phyloP scores from a whole-genome alignment of 768 basidiomycete genomes.

The Podaxis rugospora region DNA sequence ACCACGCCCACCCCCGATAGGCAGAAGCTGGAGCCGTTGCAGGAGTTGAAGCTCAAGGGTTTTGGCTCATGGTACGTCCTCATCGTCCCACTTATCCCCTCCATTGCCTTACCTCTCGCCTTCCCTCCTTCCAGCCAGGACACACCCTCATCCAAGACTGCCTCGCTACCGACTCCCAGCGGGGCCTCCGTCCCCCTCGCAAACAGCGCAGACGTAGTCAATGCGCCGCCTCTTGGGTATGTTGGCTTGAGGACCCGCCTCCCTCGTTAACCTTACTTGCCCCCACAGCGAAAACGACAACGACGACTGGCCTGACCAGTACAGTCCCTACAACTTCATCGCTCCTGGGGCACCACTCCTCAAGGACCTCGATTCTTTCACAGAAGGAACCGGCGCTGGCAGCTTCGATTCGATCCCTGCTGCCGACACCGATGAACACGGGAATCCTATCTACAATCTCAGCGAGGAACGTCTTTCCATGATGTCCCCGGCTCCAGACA shows the following conservation, averaged over 20 bases:
- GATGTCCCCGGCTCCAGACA: slow-evolving; percentile 23
- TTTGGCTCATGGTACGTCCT: slow-evolving; percentile 12
- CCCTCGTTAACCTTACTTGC: slow-evolving; percentile 6
- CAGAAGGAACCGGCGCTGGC: slow-evolving; percentile 50
- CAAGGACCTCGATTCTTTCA: slow-evolving; percentile 57
- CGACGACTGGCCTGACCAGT: slow-evolving; percentile 12
- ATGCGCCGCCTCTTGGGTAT: slow-evolving; percentile 13
- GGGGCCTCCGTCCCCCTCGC: slow-evolving; percentile 13
- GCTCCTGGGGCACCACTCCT: slow-evolving; percentile 43
- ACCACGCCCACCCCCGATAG: slow-evolving; percentile 6
- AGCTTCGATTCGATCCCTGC: slow-evolving; percentile 45
- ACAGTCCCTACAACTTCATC: slow-evolving; percentile 21
- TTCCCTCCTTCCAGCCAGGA: slow-evolving; percentile 19
- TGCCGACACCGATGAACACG: slow-evolving; percentile 30
- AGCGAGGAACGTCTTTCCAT: slow-evolving; percentile 17
- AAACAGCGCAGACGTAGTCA: slow-evolving; percentile 4
- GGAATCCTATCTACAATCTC: slow-evolving; percentile 27
- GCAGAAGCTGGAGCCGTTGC: slow-evolving; percentile 8
- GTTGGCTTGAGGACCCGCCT: slow-evolving; percentile 9
- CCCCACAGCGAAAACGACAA: slow-evolving; percentile 2
- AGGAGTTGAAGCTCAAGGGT: slow-evolving; percentile 12
- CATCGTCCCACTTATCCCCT: not conserved
- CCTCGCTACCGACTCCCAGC: slow-evolving; percentile 29
- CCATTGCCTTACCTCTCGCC: not conserved
- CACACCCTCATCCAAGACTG: slow-evolving; percentile 28